A percentile compares a stretch with the other conserved stretches of the same genome.
phyloP scores from a whole-genome alignment of 768 basidiomycete genomes.

The Ramaria sp. region DNA sequence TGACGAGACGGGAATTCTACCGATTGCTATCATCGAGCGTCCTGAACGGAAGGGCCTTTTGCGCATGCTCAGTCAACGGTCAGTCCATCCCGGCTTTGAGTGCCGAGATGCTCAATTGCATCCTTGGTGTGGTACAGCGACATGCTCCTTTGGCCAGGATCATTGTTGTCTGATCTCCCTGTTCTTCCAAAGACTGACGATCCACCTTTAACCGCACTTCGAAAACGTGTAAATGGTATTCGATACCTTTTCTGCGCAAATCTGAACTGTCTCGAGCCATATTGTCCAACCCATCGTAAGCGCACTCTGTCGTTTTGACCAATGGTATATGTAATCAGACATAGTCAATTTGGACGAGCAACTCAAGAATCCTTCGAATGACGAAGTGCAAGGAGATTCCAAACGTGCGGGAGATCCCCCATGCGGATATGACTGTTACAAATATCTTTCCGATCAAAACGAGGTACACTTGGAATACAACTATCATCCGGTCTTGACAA shows the following conservation, averaged over 20 bases:
- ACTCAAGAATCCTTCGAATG: not conserved
- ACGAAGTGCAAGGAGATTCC: slow-evolving; percentile 3
- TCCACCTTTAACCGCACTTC: not conserved
- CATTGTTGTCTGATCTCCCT: slow-evolving; percentile 21
- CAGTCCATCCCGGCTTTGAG: not conserved
- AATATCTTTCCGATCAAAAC: not conserved
- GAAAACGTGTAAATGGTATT: slow-evolving; percentile 24
- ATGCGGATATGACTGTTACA: slow-evolving; percentile 21
- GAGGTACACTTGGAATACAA: not conserved
- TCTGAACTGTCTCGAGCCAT: slow-evolving; percentile 37
- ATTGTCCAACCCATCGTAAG: slow-evolving; percentile 42
- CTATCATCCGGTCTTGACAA: not conserved
- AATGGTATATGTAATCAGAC: not conserved
- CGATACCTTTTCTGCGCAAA: slow-evolving; percentile 41
- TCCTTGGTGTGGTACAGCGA: slow-evolving; percentile 22
- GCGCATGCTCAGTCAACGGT: slow-evolving; percentile 4
- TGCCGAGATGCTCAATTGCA: not conserved
- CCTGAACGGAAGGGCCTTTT: slow-evolving; percentile 16
- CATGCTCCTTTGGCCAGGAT: slow-evolving; percentile 27
- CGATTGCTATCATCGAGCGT: slow-evolving; percentile 23
- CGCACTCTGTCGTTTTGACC: slow-evolving; percentile 12
- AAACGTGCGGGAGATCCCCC: slow-evolving; percentile 17
- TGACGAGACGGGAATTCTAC: slow-evolving; percentile 38
- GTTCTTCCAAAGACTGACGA: slow-evolving; percentile 7
- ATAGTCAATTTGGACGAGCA: not conserved